Conservation (phyloP, 1,284 basidiomycete species). For the Flammula alnicola region DNA sequence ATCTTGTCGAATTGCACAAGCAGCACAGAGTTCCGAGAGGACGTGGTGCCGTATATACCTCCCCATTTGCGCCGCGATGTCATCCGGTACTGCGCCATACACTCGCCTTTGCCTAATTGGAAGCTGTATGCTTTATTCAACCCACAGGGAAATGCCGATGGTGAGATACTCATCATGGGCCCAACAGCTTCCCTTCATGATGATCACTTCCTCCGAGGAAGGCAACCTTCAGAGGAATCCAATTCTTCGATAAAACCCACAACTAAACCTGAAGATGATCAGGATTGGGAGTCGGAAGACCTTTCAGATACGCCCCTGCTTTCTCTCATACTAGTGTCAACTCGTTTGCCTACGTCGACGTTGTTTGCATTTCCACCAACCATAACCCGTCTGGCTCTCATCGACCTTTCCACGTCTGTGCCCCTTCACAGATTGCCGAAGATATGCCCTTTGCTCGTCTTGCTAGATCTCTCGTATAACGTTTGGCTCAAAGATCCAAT, state of each 20-base stretch:
- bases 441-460: conserved; percentile 63
- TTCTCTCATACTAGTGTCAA: conserved; percentile 46
- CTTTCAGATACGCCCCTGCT: conserved; percentile 36
- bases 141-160: conserved; percentile 54
- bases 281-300: conserved; percentile 42
- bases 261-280: neutral
- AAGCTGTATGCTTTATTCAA: conserved; percentile 55
- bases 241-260: conserved; percentile 5
- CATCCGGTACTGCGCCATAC: conserved; percentile 58
- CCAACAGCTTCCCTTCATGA: conserved; percentile 49
- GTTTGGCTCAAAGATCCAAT: conserved; percentile 51
- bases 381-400: conserved; percentile 60
- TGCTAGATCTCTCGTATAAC: conserved; percentile 73
- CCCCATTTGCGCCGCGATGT: conserved; percentile 59
- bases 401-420: conserved; percentile 54
- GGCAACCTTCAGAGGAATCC: conserved; percentile 6
- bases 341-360: conserved; percentile 38
- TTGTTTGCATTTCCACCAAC: conserved; percentile 59
- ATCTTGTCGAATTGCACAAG: conserved; percentile 38
- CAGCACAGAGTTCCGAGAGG: conserved; percentile 42
- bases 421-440: conserved; percentile 59
- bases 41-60: conserved; percentile 55
- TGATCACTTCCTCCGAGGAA: conserved; percentile 39
- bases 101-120: conserved; percentile 52
- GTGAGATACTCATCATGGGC: conserved; percentile 67